Evolutionary conservation across 2,329 filamentous ascomycete genomes (phyloP).

Genomic region (Neocatenulostroma microsporum): DNA sequence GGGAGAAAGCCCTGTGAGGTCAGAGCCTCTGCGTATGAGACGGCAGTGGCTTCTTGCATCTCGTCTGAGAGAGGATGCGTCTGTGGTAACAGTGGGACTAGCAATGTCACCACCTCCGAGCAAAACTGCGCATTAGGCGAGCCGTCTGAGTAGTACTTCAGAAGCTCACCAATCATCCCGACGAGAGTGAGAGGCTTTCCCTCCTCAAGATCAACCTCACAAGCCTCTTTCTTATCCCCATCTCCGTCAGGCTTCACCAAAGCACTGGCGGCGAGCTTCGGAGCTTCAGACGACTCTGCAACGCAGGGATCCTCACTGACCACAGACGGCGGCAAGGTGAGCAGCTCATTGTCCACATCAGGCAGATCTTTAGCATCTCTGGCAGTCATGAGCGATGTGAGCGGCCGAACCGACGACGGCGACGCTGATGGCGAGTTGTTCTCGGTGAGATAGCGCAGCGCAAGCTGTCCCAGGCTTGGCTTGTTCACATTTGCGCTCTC

Average conservation of each 20-base stretch:
- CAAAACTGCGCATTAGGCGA: conserved; percentile 42
- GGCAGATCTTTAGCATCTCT: too few relatives aligned
- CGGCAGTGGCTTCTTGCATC: conserved; percentile 29
- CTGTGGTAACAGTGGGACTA: conserved; percentile 39
- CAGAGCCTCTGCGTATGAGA: conserved; percentile 35
- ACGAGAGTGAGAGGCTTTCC: conserved; percentile 33
- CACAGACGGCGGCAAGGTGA: too few relatives aligned
- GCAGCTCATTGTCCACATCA: too few relatives aligned
- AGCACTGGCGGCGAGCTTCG: conserved; percentile 36
- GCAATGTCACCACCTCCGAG: conserved; percentile 39
- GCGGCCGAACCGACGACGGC: too few relatives aligned
- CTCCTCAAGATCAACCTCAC: conserved; percentile 20
- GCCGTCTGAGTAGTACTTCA: conserved; percentile 33
- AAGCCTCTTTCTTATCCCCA: conserved; percentile 3
- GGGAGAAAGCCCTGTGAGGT: conserved; percentile 30
- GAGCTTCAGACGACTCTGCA: conserved; percentile 30
- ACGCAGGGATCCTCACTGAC: too few relatives aligned
- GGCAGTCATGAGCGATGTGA: too few relatives aligned
- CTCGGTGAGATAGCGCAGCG: too few relatives aligned
- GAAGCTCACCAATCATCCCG: conserved; percentile 35
- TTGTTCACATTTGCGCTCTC: too few relatives aligned
- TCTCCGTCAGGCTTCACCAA: background rate
- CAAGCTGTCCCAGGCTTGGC: too few relatives aligned
- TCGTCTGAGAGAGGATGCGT: conserved; percentile 29
- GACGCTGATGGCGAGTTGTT: too few relatives aligned